These are phyloP conservation scores for Xylariaceae sp. DNA, from an alignment of 2,329 filamentous ascomycete species.

Conservation along the genomic window DNA sequence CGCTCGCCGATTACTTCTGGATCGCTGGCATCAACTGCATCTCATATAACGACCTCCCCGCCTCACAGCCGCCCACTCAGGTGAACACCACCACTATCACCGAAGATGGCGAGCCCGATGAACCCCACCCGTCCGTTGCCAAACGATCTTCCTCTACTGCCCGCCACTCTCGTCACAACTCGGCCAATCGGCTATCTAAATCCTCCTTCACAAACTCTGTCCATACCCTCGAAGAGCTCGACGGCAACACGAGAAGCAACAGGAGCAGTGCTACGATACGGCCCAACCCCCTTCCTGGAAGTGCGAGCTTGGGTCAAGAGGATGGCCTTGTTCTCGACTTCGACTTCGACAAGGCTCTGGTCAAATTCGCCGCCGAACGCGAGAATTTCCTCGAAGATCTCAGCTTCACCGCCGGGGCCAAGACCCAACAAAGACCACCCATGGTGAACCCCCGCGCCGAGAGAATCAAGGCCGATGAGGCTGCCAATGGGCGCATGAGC, in stretches of 20 bases:
- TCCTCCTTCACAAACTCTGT: constrained; percentile 48
- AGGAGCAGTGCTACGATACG: constrained; percentile 64
- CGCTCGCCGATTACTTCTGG: constrained; percentile 73
- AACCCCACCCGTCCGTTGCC: constrained; percentile 30
- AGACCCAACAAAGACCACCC: constrained; percentile 63
- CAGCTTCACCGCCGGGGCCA: constrained; percentile 79
- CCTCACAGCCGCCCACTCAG: constrained; percentile 34
- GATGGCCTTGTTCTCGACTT: constrained; percentile 57
- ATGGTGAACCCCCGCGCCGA: constrained; percentile 78
- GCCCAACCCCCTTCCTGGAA: constrained; percentile 35
- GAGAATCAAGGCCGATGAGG: constrained; percentile 74
- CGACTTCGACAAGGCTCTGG: constrained; percentile 88
- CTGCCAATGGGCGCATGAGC: constrained; percentile 47
- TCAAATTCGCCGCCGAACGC: constrained; percentile 93
- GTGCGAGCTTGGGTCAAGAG: constrained; percentile 27
- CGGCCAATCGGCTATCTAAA: constrained; percentile 56
- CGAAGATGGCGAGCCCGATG: constrained; percentile 58
- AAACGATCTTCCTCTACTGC: constrained; percentile 42
- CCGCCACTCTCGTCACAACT: constrained; percentile 59
- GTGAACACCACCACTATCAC: constrained; percentile 58
- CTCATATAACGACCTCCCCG: constrained; percentile 55
- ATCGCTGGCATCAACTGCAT: constrained; percentile 68
- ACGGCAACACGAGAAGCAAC: constrained; percentile 58
- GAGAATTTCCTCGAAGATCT: constrained; percentile 92
- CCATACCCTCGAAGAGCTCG: constrained; percentile 53